A percentile compares a stretch with the other conserved stretches of the same genome.
Conservation (phyloP, 2,329 filamentous ascomycete genomes). For the Kalmusia sp. region DNA sequence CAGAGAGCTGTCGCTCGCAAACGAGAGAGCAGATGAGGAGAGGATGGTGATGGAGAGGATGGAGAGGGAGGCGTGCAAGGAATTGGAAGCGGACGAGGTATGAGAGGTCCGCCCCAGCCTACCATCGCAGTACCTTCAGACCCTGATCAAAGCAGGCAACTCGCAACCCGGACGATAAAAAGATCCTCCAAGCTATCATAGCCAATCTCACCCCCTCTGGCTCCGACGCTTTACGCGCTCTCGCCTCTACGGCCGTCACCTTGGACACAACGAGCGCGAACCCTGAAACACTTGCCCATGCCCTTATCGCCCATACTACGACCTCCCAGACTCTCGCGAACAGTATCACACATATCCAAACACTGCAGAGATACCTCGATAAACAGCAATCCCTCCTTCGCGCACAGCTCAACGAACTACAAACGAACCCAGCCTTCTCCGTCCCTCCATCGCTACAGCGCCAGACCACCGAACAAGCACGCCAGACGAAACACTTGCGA, state of each 20-base stretch:
- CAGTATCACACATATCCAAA: conserved; percentile 40
- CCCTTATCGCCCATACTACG: conserved; percentile 41
- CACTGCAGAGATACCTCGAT: conserved; percentile 41
- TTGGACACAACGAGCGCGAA: conserved; percentile 43
- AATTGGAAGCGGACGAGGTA: conserved; percentile 51
- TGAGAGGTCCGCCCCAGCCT: conserved; percentile 18
- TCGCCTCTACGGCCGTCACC: conserved; percentile 46
- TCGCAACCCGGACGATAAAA: conserved; percentile 25
- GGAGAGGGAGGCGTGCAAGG: conserved; percentile 66
- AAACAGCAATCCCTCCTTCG: conserved; percentile 40
- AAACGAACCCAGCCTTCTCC: conserved; percentile 44
- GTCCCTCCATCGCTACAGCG: conserved; percentile 65
- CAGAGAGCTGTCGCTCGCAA: conserved; percentile 74
- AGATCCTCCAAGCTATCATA: conserved; percentile 32
- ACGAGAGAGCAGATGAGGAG: conserved; percentile 80
- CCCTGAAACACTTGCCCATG: conserved; percentile 40
- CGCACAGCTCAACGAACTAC: conserved; percentile 37
- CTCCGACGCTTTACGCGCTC: conserved; percentile 39
- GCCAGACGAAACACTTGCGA: conserved; percentile 71
- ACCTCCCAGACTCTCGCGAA: conserved; percentile 39
- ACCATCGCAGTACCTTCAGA: conserved; percentile 11
- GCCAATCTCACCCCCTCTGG: conserved; percentile 36
- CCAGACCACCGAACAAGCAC: conserved; percentile 76
- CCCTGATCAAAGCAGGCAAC: conserved; percentile 22
- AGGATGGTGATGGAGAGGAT: conserved; percentile 63